These are phyloP conservation scores for Candida pseudoviswanathii DNA, from an alignment of 1,139 yeast species.

Conservation along the genomic window DNA sequence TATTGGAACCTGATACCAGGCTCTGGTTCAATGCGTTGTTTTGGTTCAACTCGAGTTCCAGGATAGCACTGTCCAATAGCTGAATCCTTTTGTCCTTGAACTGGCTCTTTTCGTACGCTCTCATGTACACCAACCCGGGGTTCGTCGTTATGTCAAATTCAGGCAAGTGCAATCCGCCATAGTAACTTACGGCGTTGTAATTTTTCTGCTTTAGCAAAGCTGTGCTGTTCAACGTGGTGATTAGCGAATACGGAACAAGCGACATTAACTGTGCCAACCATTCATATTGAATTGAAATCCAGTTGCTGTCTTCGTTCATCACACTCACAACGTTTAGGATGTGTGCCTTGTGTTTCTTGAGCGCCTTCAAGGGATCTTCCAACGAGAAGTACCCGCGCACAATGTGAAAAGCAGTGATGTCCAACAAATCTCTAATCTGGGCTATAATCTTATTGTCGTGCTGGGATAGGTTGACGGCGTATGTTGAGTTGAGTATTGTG, in stretches of 20 bases:
- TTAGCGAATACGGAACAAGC: slow-evolving; percentile 43
- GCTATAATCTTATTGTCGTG: slow-evolving; percentile 33
- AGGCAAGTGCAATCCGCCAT: slow-evolving; percentile 38
- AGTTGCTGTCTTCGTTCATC: slow-evolving; percentile 23
- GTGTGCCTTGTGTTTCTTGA: slow-evolving; percentile 67
- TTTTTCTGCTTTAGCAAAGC: slow-evolving; percentile 15
- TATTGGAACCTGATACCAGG: slow-evolving; percentile 12
- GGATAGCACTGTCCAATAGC: slow-evolving; percentile 36
- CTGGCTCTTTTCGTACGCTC: slow-evolving; percentile 20
- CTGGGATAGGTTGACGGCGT: slow-evolving; percentile 19
- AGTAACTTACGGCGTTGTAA: slow-evolving; percentile 20
- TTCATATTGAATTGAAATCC: slow-evolving; percentile 49
- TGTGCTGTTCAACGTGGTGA: slow-evolving; percentile 27
- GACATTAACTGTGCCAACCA: slow-evolving; percentile 62
- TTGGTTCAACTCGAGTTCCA: slow-evolving; percentile 22
- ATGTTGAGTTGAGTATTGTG: slow-evolving; percentile 22
- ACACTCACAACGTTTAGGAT: slow-evolving; percentile 40
- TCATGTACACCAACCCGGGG: slow-evolving; percentile 32
- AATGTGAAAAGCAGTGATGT: slow-evolving; percentile 63
- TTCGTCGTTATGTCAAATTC: slow-evolving; percentile 29
- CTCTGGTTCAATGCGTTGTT: slow-evolving; percentile 9
- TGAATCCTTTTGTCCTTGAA: slow-evolving; percentile 18
- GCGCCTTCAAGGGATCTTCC: slow-evolving; percentile 60
- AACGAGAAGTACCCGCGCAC: slow-evolving; percentile 63
- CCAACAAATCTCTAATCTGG: slow-evolving; percentile 53